Evolutionary conservation across 805 yeast species (phyloP).

Genomic region (Blastobotrys muscicola): DNA sequence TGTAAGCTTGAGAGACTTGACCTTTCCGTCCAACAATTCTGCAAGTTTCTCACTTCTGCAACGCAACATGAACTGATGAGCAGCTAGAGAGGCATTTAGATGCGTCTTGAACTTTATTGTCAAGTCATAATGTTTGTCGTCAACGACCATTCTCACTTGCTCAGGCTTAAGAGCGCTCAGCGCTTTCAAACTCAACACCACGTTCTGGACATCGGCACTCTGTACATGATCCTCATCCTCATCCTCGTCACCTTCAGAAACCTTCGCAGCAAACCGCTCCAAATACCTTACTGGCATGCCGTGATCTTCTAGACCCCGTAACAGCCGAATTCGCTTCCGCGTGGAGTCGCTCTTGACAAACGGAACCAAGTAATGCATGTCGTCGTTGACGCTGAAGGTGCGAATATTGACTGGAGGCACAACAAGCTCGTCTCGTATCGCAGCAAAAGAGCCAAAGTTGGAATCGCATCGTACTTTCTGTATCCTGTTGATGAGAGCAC

Average conservation of each 20-base stretch:
- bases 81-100: too few relatives aligned
- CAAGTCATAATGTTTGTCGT: too few relatives aligned
- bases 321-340: conserved; percentile 4
- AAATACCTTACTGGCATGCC: too few relatives aligned
- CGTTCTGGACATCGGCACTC: too few relatives aligned
- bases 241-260: neutral
- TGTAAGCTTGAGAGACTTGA: too few relatives aligned
- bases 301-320: neutral
- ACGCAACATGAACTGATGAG: conserved; percentile 8
- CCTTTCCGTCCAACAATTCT: neutral
- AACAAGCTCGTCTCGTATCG: conserved; percentile 54
- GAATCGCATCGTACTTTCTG: conserved; percentile 58
- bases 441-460: conserved; percentile 54
- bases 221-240: conserved; percentile 1
- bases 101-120: too few relatives aligned
- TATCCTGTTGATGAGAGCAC: conserved; percentile 48
- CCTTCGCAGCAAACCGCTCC: too few relatives aligned
- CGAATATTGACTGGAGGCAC: conserved; percentile 46
- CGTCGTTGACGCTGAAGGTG: conserved; percentile 39
- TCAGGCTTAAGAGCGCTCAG: too few relatives aligned
- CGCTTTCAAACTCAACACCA: too few relatives aligned
- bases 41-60: conserved; percentile 1
- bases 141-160: too few relatives aligned
- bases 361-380: conserved; percentile 48
- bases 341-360: conserved; percentile 16